These are phyloP conservation scores for Rhynchospora tenuis DNA, from an alignment of 176 grass and related monocot genomes.

Conservation along the genomic window DNA sequence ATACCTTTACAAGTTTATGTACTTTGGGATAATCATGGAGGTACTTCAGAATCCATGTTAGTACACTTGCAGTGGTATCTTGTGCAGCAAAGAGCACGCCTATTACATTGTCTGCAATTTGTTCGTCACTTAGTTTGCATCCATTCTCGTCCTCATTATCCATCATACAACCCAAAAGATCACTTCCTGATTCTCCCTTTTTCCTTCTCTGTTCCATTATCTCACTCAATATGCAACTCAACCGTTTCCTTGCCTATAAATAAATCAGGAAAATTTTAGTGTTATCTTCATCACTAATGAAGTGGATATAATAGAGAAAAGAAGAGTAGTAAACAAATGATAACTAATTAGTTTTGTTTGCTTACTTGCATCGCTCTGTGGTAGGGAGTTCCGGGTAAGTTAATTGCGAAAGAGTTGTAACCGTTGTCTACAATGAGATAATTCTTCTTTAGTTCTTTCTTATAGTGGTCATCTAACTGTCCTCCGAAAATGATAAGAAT, in stretches of 20 bases:
- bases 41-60: slow-evolving; percentile 95
- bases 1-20: slow-evolving; percentile 46
- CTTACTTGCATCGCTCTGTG: slow-evolving; percentile 75
- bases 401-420: slow-evolving; percentile 91
- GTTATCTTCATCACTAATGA: neutral
- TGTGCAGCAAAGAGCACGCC: slow-evolving; percentile 95
- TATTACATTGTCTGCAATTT: slow-evolving; percentile 88
- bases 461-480: slow-evolving; percentile 37
- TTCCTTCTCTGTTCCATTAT: slow-evolving; percentile 64
- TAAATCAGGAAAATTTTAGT: neutral
- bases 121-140: slow-evolving; percentile 52
- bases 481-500: slow-evolving; percentile 74
- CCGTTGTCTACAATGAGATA: slow-evolving; percentile 86
- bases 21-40: slow-evolving; percentile 73
- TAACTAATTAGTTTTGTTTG: neutral
- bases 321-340: neutral
- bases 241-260: slow-evolving; percentile 56
- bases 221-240: slow-evolving; percentile 54
- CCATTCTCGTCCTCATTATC: slow-evolving; percentile 32
- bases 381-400: slow-evolving; percentile 59
- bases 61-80: slow-evolving; percentile 93
- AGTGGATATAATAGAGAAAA: neutral
- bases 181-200: slow-evolving; percentile 24
- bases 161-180: slow-evolving; percentile 83
- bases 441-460: slow-evolving; percentile 52